Base-by-base conservation (phyloP, 2,329 filamentous ascomycete genomes). In the Exophiala mesophila region DNA sequence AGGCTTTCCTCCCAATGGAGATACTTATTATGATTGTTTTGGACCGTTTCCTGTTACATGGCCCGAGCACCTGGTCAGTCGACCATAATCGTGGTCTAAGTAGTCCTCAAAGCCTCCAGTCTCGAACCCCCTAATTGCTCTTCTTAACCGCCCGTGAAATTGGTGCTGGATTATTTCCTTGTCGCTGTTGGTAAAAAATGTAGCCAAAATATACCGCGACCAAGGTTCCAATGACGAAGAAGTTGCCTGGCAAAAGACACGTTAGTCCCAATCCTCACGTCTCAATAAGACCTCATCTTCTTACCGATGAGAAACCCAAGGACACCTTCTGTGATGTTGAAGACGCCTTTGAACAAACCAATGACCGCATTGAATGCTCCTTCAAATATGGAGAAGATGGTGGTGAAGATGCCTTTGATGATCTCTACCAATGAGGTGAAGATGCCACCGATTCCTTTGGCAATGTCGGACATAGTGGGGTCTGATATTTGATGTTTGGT, bases 291-390 rank as follows among this genome's bases (percentile, higher is more conserved):
- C 12, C 23, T 7, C 23, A 7, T 6, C 23, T 6, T 12, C 40
- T 20, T 42, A 52, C 49, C 49, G 13, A 52, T 45, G 41, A 52
- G 35, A 29, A 52, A 49, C 19, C 46, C 46, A 18, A 52, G 19
- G n/a, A 42, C 39, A 29, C 46, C 49, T 31, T 52, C 49, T 3
- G 46, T 44, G 24, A 50, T 13, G 24, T 50, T 52, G 41, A 52
- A 52, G 10, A 46, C 44, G 21, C 41, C 35, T 36, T 45, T 47
- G 46, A 52, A 32, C 16, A 52, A 34, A 15, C 49, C 46, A 42
- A 52, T 36, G 40, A 47, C 49, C 2, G 43, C 36, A 41, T 45
- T 52, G 37, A 53, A 26, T 2, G 48, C 45, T 33, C 41, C 42
- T 21, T 49, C 26, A 33, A 47, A 41, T 12, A 45, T 26, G 17